Percentiles rank a stretch among this genome's conserved stretches.
These are phyloP conservation scores for Diaporthe caulivora DNA, from an alignment of 2,329 filamentous ascomycete genomes.

Conservation along the genomic window DNA sequence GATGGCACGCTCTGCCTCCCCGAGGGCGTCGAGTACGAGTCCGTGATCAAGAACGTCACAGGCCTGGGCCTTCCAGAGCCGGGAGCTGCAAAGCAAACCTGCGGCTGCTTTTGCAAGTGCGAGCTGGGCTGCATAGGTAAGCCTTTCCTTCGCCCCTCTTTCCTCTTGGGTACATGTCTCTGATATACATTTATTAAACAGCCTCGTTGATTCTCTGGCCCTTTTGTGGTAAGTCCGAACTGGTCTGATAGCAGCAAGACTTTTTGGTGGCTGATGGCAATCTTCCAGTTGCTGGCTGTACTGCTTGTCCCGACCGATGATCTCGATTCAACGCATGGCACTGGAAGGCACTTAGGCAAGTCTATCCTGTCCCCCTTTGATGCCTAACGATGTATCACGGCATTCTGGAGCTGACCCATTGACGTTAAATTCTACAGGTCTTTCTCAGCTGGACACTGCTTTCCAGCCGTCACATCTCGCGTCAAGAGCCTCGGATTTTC, in stretches of 20 bases:
- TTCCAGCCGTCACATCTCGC: too few species aligned
- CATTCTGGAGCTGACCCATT: not conserved
- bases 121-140: not conserved
- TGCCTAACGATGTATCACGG: too few species aligned
- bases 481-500: not conserved
- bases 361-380: not conserved
- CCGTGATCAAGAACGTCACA: not conserved
- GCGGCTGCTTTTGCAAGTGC: not conserved
- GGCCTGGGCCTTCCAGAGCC: not conserved
- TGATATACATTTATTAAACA: not conserved
- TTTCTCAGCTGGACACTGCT: not conserved
- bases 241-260: not conserved
- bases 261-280: not conserved
- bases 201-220: not conserved
- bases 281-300: not conserved
- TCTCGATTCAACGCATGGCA: not conserved
- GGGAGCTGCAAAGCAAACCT: not conserved
- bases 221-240: not conserved
- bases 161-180: not conserved
- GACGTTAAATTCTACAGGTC: not conserved
- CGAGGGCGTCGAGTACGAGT: not conserved
- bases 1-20: not conserved
- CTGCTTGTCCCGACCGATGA: not conserved
- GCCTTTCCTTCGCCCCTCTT: not conserved
- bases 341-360: not conserved